Evolutionary conservation across 2,329 filamentous ascomycete species (phyloP).

Genomic region (Chaetomium olivaceum): DNA sequence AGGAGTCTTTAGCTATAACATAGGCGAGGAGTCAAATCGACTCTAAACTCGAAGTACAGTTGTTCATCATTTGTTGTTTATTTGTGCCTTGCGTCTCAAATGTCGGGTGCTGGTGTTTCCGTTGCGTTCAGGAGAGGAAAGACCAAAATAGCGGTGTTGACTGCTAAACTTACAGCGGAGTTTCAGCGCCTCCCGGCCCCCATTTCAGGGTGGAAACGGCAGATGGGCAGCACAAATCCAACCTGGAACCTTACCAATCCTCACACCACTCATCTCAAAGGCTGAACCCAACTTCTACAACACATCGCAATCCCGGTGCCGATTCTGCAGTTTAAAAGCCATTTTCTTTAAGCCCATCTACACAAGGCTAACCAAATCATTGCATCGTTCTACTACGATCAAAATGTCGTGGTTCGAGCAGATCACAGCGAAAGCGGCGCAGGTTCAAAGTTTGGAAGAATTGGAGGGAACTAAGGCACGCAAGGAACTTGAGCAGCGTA

Average conservation of each 20-base stretch:
- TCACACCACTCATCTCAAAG: background rate
- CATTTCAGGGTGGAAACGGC: background rate
- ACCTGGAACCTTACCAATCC: background rate
- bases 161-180: slow-evolving; percentile 1
- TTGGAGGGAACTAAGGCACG: background rate
- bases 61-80: background rate
- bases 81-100: background rate
- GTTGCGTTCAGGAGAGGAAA: too few species aligned
- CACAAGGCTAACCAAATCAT: background rate
- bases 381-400: background rate
- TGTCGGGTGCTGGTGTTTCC: too few species aligned
- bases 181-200: background rate
- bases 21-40: too few species aligned
- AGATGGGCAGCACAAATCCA: background rate
- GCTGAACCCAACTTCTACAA: background rate
- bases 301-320: background rate
- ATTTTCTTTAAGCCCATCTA: background rate
- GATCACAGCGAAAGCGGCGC: slow-evolving; percentile 10
- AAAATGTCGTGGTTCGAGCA: slow-evolving; percentile 22
- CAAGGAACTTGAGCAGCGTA: slow-evolving; percentile 15
- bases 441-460: background rate
- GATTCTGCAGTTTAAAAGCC: background rate
- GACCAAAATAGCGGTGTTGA: background rate
- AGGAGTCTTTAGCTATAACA: background rate
- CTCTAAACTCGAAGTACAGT: background rate